These are phyloP conservation scores for Kernera saxatilis DNA, from an alignment of 345 rosid genomes.

Conservation along the genomic window DNA sequence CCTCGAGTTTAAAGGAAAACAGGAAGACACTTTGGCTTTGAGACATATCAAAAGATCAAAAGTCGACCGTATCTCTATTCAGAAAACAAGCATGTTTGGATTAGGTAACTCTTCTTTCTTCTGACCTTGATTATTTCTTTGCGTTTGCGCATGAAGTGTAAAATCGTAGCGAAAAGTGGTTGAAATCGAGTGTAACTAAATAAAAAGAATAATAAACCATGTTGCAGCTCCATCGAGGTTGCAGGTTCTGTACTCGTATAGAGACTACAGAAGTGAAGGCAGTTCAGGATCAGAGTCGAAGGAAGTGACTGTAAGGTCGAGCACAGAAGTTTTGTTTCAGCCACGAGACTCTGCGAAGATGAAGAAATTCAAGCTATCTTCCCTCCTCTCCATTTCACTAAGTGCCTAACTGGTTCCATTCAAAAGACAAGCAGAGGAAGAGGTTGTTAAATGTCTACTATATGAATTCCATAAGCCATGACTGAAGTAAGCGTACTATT, in stretches of 20 bases:
- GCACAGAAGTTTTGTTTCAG: conserved; percentile 72
- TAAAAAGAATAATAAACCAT: neutral
- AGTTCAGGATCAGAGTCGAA: conserved; percentile 66
- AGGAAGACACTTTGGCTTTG: conserved; percentile 57
- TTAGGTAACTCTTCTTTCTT: conserved; percentile 45
- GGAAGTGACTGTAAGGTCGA: conserved; percentile 71
- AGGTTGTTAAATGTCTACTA: neutral
- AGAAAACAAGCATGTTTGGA: conserved; percentile 90
- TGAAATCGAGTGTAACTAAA: neutral
- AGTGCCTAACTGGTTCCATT: conserved; percentile 45
- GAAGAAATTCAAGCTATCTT: conserved; percentile 69
- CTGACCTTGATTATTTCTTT: neutral
- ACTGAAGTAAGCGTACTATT: neutral
- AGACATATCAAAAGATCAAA: conserved; percentile 72
- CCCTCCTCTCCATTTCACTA: conserved; percentile 58
- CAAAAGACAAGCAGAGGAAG: neutral
- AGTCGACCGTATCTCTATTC: conserved; percentile 57
- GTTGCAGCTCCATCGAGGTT: conserved; percentile 75
- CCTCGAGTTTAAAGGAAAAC: conserved; percentile 76
- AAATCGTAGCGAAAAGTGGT: neutral
- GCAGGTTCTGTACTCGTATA: conserved; percentile 64
- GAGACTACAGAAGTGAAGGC: conserved; percentile 81
- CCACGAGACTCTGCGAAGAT: conserved; percentile 51
- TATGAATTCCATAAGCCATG: neutral
- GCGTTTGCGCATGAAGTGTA: neutral